These are phyloP conservation scores for Macrophomina phaseolina DNA, from an alignment of 2,329 filamentous ascomycete genomes.

Conservation along the genomic window DNA sequence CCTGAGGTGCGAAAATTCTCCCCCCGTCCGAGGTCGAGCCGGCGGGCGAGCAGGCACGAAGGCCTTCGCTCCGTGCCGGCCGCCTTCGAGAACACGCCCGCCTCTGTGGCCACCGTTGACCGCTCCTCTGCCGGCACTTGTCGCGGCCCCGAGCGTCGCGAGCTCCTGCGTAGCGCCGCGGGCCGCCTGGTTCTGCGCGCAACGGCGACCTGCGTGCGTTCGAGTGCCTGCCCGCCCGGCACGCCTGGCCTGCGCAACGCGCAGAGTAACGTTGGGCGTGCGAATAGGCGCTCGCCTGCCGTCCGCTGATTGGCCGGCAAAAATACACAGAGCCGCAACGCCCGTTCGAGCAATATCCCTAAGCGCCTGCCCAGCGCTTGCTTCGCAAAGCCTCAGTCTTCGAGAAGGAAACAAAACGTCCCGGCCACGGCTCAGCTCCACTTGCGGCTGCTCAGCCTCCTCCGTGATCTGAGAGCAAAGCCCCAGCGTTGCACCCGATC, in stretches of 20 bases:
- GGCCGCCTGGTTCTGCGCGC: constrained; percentile 4
- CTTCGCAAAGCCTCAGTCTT: not conserved
- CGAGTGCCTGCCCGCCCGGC: not conserved
- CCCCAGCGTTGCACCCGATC: constrained; percentile 17
- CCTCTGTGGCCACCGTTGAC: not conserved
- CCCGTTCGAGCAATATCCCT: constrained; percentile 2
- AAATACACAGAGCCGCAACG: constrained; percentile 23
- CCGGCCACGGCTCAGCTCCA: constrained; percentile 12
- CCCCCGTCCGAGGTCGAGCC: constrained; percentile 7
- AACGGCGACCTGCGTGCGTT: constrained; percentile 14
- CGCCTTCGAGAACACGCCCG: constrained; percentile 9
- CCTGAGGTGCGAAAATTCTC: constrained; percentile 8
- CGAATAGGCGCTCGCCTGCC: constrained; percentile 22
- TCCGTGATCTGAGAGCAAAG: constrained; percentile 17
- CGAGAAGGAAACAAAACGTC: constrained; percentile 22
- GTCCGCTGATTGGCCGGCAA: constrained; percentile 16
- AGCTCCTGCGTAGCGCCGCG: constrained; percentile 4
- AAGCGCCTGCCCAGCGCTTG: constrained; percentile 16
- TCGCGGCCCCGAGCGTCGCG: constrained; percentile 4
- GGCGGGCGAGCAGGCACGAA: not conserved
- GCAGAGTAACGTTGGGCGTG: not conserved
- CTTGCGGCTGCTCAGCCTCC: constrained; percentile 22
- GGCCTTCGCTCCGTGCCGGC: constrained; percentile 5
- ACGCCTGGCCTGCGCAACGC: not conserved
- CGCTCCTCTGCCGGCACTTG: constrained; percentile 15